These are phyloP conservation scores for Nannochloropsis oceanica DNA, from an alignment of 108 stramenopile species.

Conservation along the genomic window DNA sequence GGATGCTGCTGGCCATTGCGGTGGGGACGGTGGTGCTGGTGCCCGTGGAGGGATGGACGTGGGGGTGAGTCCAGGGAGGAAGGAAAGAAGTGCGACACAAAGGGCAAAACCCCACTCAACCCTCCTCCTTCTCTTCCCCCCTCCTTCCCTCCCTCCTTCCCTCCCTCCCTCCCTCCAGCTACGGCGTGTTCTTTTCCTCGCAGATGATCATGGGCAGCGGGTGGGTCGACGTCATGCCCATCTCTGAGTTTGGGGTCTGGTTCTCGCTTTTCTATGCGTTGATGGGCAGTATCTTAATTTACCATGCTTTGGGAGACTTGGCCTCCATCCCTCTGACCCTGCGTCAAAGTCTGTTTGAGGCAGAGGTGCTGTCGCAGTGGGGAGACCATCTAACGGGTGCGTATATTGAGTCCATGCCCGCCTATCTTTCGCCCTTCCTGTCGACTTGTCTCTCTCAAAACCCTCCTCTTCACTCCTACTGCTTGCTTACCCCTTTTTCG, in stretches of 20 bases:
- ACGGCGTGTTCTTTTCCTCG: neutral
- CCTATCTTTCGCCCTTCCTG: too few relatives aligned
- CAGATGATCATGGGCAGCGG: neutral
- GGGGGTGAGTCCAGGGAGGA: too few relatives aligned
- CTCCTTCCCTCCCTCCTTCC: neutral
- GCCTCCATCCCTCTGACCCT: neutral
- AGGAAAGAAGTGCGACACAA: too few relatives aligned
- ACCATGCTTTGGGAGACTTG: neutral
- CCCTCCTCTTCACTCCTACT: too few relatives aligned
- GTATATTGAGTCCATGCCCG: too few relatives aligned
- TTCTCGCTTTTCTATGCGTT: neutral
- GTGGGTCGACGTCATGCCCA: neutral
- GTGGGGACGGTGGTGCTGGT: too few relatives aligned
- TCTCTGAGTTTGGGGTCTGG: neutral
- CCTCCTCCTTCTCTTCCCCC: neutral
- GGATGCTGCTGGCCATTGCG: neutral
- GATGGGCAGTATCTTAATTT: neutral
- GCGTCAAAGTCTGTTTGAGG: neutral
- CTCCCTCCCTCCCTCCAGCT: neutral
- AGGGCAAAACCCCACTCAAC: neutral
- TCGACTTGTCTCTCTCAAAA: too few relatives aligned
- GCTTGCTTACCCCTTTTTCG: too few relatives aligned
- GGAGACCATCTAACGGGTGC: neutral
- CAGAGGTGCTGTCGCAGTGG: neutral
- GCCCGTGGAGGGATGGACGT: too few relatives aligned